Base-by-base conservation (phyloP, 2,329 filamentous ascomycete species). In the Venturia effusa region DNA sequence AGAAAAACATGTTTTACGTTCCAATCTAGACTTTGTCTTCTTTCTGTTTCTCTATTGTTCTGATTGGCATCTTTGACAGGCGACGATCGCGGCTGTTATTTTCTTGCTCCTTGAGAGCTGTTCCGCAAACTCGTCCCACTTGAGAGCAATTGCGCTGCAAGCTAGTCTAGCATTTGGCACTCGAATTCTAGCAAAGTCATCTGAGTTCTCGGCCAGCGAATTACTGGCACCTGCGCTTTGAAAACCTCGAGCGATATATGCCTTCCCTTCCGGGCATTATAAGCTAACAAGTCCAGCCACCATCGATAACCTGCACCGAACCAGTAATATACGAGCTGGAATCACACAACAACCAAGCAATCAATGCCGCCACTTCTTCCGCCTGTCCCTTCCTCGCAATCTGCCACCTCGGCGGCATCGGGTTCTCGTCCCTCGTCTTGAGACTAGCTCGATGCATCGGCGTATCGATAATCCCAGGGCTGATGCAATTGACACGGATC, bases 311-410 rank as follows among this genome's bases (percentile, higher is more conserved):
- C 59, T 78, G 73, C 4, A 78, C 73, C 11, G 74, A 71, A 0
- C 79, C 79, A 0, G 79, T 81, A 1, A 80, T 77, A 68, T 76
- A 81, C 1, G 74, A 77, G 1, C 75, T 69, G 7, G 77, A 75
- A 65, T 79, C 75, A 55, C 78, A 78, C 24, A 81, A 69, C 65
- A 82, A 67, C 59, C 79, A 81, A 17, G 77, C 73, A 34, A 81
- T 75, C 1, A 79, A 71, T 15, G 75, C 74, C 10, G 78, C 79
- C 0, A 76, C 70, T 64, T 77, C 76, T 39, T 71, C 71, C 51
- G 72, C 68, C 19, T 72, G 59, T 43, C 69, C 73, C 19, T 66
- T 66, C 17, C 72, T 64, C 34, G 17, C 39, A 45, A 63, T 63
- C 22, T 39, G 19, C 61, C 61, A 62, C 15, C 68, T 63, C 51